Base-by-base conservation (phyloP, 1,284 basidiomycete species). In the Ceratobasidium sp. region DNA sequence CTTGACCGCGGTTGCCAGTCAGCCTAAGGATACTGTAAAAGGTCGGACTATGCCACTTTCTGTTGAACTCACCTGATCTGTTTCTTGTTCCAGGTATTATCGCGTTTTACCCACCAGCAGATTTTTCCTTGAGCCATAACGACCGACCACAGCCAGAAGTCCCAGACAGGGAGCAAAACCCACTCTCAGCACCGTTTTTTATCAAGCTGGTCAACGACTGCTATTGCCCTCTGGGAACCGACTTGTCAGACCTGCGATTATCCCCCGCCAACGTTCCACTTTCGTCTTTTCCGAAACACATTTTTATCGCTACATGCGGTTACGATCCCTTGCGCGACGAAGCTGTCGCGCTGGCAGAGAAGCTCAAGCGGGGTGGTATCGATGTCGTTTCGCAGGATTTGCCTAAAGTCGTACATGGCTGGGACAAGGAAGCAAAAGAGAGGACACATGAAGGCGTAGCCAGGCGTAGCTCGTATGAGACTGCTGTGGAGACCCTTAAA, bases 271-370 rank as follows among this genome's bases (percentile, higher is more conserved):
- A 59, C 36, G 56, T 53, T 14, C 62, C 72, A 7, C 5, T 53
- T 12, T 46, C 62, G 18, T 30, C 7, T 7, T 63, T 73, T 12
- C 72, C 61, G 2, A 53, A 58, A 21, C 53, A 66, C n/a, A 54
- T 63, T 38, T 44, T 66, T 23, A 56, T 73, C 2, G 51, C 64
- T n/a, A 33, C 28, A 5, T 73, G 72, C 62, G 72, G 56, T 42
- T 63, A 66, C 33, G 72, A 73, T 28, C 56, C 51, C 9, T 33
- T 73, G 7, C 62, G 61, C 33, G 18, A 21, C 9, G 72, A 73
- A 14, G 53, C 30, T 25, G 36, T 51, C 16, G 72, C 28, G 42
- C 28, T 58, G 25, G 72, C 51, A 28, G 25, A 60, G 21, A 38
- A 40, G n/a, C 62, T 73, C n/a, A 33, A 58, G 53, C 30, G 9